phyloP scores from a whole-genome alignment of 345 rosid species.

The Eutrema yunnanense region DNA sequence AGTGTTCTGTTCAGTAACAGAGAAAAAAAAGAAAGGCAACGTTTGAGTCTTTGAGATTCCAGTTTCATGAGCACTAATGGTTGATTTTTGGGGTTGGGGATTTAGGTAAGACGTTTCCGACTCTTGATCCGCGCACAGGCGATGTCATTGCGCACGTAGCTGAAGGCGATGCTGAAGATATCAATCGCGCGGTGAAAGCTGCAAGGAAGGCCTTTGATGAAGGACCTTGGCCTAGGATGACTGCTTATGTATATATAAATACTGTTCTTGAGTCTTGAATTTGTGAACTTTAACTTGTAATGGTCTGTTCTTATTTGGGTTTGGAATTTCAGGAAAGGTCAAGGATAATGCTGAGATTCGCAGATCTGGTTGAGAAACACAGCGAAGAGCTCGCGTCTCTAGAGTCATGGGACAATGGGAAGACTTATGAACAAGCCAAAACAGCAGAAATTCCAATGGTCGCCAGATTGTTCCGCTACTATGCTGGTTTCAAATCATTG shows the following conservation, averaged over 20 bases:
- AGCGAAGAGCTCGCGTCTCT: slow-evolving; percentile 77
- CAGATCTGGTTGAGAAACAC: slow-evolving; percentile 88
- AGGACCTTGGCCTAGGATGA: slow-evolving; percentile 96
- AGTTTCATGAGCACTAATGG: neutral
- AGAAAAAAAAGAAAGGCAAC: neutral
- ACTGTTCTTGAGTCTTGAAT: neutral
- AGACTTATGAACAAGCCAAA: slow-evolving; percentile 67
- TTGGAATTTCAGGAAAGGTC: slow-evolving; percentile 73
- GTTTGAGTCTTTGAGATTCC: neutral
- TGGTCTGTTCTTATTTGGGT: neutral
- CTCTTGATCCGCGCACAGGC: slow-evolving; percentile 87
- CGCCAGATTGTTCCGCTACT: slow-evolving; percentile 72
- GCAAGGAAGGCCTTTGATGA: slow-evolving; percentile 98
- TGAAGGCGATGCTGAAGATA: slow-evolving; percentile 89
- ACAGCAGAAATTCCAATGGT: slow-evolving; percentile 61
- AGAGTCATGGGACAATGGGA: slow-evolving; percentile 96
- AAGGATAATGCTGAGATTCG: slow-evolving; percentile 55
- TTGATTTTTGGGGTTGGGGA: neutral
- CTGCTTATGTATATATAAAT: slow-evolving; percentile 55
- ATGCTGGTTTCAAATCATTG: slow-evolving; percentile 50
- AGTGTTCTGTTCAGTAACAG: neutral
- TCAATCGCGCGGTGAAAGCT: slow-evolving; percentile 76
- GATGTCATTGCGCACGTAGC: slow-evolving; percentile 87
- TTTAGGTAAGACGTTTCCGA: slow-evolving; percentile 73
- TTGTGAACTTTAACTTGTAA: neutral